Evolutionary conservation across 164 flowering plant species (phyloP), one percentile per base, ranked within the genome.

Genomic region (Macadamia tetraphylla): DNA sequence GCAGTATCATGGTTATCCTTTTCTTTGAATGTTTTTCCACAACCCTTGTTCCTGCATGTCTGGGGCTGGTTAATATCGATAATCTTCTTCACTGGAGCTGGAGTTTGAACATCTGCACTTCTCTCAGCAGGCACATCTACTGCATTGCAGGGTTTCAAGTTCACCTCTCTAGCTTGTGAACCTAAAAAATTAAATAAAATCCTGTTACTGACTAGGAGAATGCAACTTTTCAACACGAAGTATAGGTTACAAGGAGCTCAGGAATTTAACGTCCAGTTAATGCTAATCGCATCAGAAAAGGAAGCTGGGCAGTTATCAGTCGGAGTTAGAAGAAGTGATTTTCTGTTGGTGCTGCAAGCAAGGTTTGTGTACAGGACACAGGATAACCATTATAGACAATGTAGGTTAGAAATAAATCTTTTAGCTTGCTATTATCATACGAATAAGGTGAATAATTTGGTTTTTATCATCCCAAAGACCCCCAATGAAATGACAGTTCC

Each of bases 1-100:
- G 99, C 97, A 57, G 75, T 73, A 0, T 88, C 98, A 65, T 90
- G 89, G 83, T 94, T 94, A 70, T 90, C 91, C 74, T 79, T 92
- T 67, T 94, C 99, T 77, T 81, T 89, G 75, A 92, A 94, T 51
- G 86, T 85, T 76, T 86, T 69, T 40, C 98, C 98, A 74, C 99
- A 94, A 30, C 97, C 98, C 66, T 89, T 85, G 65, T 94, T 94
- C 74, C 66, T 87, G 80, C 99, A 94, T 0, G 56, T 81, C 68
- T 88, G 96, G 11, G 88, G 87, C 76, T 83, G 62, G 70, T 87
- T 90, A 58, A 94, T 78, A 62, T 76, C 90, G 62, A 92, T 71
- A 40, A 70, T 76, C 81, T 86, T 89, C 80, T 82, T 87, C 6
- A 70, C 67, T 14, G 83, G 85, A 71, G 78, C 78, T 63, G 85